A percentile compares a stretch with the other conserved stretches of the same genome.
Evolutionary conservation across 2,329 filamentous ascomycete species (phyloP).

Genomic region (Ophiostoma quercus): DNA sequence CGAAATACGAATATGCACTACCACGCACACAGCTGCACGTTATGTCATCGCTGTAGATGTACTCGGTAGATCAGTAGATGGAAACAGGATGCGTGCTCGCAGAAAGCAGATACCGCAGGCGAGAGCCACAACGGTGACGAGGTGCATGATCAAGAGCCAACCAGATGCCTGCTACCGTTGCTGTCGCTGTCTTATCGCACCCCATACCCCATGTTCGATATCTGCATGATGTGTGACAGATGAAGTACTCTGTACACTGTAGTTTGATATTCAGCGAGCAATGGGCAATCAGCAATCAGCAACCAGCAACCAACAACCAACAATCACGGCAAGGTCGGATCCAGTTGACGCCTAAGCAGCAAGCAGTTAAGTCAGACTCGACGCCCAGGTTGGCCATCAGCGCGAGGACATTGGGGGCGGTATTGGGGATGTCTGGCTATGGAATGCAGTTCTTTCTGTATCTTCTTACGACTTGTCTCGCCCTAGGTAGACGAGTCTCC

Average conservation of each 20-base stretch:
- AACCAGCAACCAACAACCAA: neutral
- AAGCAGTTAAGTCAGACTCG: neutral
- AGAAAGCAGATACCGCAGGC: neutral
- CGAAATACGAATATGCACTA: neutral
- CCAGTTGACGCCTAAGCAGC: neutral
- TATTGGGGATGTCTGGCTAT: neutral
- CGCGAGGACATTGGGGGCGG: constrained; percentile 1
- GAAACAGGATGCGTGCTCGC: neutral
- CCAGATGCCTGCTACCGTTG: neutral
- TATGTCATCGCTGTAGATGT: constrained; percentile 6
- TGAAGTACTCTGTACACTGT: neutral
- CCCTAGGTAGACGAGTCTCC: neutral
- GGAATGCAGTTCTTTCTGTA: neutral
- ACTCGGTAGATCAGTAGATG: neutral
- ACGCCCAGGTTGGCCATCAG: neutral
- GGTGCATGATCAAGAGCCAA: neutral
- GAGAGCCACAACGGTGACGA: neutral
- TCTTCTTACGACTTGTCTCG: neutral
- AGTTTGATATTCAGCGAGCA: neutral
- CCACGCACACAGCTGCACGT: neutral
- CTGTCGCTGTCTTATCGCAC: neutral
- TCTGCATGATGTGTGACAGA: neutral
- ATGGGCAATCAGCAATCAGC: neutral
- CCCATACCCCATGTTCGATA: neutral
- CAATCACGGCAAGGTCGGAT: constrained; percentile 8